These are phyloP conservation scores for Microbotryum saponariae DNA, from an alignment of 1,284 basidiomycete genomes.

Conservation along the genomic window DNA sequence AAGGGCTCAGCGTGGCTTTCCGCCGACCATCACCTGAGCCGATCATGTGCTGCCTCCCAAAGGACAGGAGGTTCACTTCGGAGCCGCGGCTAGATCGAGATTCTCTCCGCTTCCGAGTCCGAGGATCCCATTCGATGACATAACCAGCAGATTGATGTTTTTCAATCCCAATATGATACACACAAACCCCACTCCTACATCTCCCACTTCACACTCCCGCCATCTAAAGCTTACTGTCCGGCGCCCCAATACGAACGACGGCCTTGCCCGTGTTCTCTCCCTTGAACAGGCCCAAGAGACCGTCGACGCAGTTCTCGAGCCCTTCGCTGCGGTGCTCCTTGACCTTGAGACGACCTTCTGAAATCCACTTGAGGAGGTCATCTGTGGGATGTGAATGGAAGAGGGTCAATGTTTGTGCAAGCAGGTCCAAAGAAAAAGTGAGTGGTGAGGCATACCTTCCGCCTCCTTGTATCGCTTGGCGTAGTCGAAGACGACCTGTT, in stretches of 20 bases:
- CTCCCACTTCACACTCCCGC: too few species aligned
- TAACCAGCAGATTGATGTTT: too few species aligned
- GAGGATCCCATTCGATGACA: too few species aligned
- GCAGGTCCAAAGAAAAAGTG: not conserved
- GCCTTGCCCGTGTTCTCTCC: conserved; percentile 34
- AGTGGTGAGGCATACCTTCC: conserved; percentile 5
- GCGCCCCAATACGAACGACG: conserved; percentile 24
- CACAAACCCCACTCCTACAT: too few species aligned
- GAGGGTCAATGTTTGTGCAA: not conserved
- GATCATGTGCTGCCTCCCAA: too few species aligned
- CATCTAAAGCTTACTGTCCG: conserved; percentile 13
- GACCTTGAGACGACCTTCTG: conserved; percentile 65
- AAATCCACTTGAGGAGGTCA: conserved; percentile 50
- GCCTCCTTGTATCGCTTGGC: conserved; percentile 43
- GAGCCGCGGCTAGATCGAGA: too few species aligned
- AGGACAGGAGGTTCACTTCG: too few species aligned
- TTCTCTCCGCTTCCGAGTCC: too few species aligned
- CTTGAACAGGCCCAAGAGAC: conserved; percentile 27
- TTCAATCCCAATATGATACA: too few species aligned
- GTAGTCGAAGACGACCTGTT: conserved; percentile 55
- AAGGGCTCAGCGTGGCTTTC: too few species aligned
- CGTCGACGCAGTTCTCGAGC: conserved; percentile 27
- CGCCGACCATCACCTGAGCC: too few species aligned
- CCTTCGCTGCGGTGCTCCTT: conserved; percentile 48
- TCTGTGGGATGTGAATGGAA: conserved; percentile 31